Conservation (phyloP, 257 asterid species). For the Jacaranda copaia region DNA sequence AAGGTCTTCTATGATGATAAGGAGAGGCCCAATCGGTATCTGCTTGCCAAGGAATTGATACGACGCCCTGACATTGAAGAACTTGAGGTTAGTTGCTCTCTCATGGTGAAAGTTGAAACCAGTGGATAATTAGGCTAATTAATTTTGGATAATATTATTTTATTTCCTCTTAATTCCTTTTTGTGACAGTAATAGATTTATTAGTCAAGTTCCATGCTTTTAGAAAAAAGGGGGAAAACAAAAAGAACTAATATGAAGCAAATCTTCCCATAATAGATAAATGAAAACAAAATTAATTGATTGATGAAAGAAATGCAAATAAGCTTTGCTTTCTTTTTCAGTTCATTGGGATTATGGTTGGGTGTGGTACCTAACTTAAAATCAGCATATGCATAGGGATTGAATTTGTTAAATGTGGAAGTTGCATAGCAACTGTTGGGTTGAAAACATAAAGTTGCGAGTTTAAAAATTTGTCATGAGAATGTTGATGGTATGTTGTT, state of each 20-base stretch:
- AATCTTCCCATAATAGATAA: background rate
- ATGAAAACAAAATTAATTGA: background rate
- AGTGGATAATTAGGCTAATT: background rate
- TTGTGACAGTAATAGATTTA: no score
- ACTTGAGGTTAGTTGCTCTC: constrained; percentile 75
- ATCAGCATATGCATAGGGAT: background rate
- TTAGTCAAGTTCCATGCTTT: background rate
- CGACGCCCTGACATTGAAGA: constrained; percentile 88
- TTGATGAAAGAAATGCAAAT: background rate
- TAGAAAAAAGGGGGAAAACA: background rate
- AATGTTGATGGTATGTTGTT: background rate
- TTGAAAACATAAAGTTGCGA: background rate
- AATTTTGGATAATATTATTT: background rate
- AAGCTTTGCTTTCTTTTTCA: background rate
- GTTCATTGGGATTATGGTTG: background rate
- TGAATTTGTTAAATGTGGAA: background rate
- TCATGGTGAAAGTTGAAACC: background rate
- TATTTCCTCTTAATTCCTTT: background rate
- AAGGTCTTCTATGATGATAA: constrained; percentile 93
- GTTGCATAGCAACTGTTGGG: background rate
- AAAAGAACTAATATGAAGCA: background rate
- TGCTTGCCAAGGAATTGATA: constrained; percentile 82
- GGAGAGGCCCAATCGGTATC: constrained; percentile 85
- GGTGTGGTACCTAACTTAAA: background rate
- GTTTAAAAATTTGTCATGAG: background rate